A percentile compares a stretch with the other conserved stretches of the same genome.
Conservation (phyloP, 257 asterid species). For the Eustoma russellianum region DNA sequence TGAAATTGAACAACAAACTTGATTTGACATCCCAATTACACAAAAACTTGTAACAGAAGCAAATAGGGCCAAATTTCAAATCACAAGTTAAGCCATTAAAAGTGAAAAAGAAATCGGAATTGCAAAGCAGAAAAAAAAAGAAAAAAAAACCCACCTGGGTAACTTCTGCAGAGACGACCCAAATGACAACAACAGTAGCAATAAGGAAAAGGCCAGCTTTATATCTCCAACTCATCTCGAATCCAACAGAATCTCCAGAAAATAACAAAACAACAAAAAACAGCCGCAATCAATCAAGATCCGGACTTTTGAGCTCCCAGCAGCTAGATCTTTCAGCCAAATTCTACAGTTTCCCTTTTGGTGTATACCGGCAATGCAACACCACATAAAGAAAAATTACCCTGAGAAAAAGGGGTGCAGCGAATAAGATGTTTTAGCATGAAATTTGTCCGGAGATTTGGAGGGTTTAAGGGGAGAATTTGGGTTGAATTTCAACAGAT, state of each 20-base stretch:
- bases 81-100: background rate
- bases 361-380: too few species aligned
- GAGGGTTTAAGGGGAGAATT: too few species aligned
- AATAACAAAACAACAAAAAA: background rate
- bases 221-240: slow-evolving; percentile 79
- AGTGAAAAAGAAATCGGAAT: background rate
- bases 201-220: slow-evolving; percentile 74
- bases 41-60: too few species aligned
- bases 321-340: background rate
- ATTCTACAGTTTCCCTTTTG: background rate
- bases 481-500: too few species aligned
- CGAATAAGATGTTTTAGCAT: too few species aligned
- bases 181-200: slow-evolving; percentile 85
- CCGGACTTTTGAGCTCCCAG: slow-evolving; percentile 7
- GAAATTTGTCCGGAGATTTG: too few species aligned
- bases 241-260: slow-evolving; percentile 3
- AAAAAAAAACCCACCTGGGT: slow-evolving; percentile 66
- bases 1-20: too few species aligned
- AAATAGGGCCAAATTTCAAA: too few species aligned
- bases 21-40: too few species aligned
- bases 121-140: background rate
- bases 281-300: slow-evolving; percentile 23
- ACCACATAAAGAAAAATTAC: too few species aligned
- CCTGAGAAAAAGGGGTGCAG: too few species aligned
- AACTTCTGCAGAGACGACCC: slow-evolving; percentile 99